Evolutionary conservation across 2,329 filamentous ascomycete species (phyloP), one percentile per base, ranked within the genome.

Genomic region (Xylaria sp.): DNA sequence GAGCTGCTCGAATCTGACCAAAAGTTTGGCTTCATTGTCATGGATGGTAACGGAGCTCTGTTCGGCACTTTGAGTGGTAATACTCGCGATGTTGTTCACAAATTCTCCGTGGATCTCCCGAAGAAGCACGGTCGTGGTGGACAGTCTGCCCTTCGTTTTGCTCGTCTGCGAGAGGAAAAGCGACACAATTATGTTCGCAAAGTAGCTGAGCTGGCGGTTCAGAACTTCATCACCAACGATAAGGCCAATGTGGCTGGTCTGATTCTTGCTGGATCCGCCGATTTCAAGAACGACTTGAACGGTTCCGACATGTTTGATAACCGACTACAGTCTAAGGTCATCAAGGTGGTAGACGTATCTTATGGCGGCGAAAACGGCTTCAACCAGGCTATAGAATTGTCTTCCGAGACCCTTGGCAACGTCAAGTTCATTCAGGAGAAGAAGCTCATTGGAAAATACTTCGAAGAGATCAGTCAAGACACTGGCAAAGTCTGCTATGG

Each of bases 391-490:
- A 99, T 99, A 73, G 96, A 99, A 80, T 84, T 99, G 77, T 92
- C 96, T 32, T 89, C 94, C 8, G 97, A 99, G 86, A 99, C 96
- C 8, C 89, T 99, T 57, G 93, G 94, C 83, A 99, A 98, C 80
- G 96, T 99, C 88, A 99, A 99, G 85, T 99, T 99, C 82, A 98
- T 99, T 81, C 96, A 99, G 84, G 96, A 99, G 88, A 99, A 99
- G 92, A 99, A 98, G 86, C 90, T 99, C 72, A 99, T 99, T 79
- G 95, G 95, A 81, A 94, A 93, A 81, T 99, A 99, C 87, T 99
- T 99, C 78, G 94, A 99, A 81, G 95, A 99, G 84, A 98, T 99
- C 79, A 97, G 94, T 81, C 94, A 97, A 83, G 96, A 99, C 80
- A 97, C 92, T 62, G 96, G 96, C 76, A 96, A 94, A 80, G 91